A percentile compares a stretch with the other conserved stretches of the same genome.
Evolutionary conservation across 257 asterid genomes (phyloP).

Genomic region (Fraxinus quadrangulata): DNA sequence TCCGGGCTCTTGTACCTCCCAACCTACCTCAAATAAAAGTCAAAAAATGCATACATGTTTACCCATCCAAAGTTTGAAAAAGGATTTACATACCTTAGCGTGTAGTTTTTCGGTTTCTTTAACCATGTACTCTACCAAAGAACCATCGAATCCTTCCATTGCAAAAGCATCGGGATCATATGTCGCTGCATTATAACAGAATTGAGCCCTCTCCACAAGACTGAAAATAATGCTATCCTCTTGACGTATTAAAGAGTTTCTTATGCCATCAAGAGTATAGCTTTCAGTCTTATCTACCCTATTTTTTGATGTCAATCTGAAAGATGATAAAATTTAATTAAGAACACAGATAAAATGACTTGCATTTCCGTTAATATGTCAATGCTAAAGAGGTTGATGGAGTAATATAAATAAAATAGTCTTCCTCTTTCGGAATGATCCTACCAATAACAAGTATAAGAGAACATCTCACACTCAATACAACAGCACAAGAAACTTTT

Average conservation of each 20-base stretch:
- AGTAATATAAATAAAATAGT: no score
- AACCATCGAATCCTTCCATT: conserved; percentile 75
- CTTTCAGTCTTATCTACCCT: conserved; percentile 78
- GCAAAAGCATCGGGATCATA: conserved; percentile 67
- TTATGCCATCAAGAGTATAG: conserved; percentile 84
- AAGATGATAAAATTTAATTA: conserved; percentile 22
- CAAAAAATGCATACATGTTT: not conserved
- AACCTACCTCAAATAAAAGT: conserved; percentile 44
- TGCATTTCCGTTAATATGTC: not conserved
- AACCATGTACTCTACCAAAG: conserved; percentile 82
- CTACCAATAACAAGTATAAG: not conserved
- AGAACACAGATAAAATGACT: conserved; percentile 20
- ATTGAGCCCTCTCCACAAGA: conserved; percentile 92
- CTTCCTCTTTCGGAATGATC: not conserved
- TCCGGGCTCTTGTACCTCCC: conserved; percentile 92
- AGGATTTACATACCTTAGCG: conserved; percentile 50
- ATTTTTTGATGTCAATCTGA: conserved; percentile 48
- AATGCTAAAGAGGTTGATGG: not conserved
- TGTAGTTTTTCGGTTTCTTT: conserved; percentile 95
- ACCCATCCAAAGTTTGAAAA: conserved; percentile 6
- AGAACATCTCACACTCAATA: not conserved
- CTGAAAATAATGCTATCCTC: conserved; percentile 92
- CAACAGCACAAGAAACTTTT: not conserved
- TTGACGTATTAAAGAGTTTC: conserved; percentile 78
- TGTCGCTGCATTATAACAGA: conserved; percentile 64